Percentiles rank a stretch among this genome's conserved stretches.
Conservation (phyloP, 805 yeast species). For the Barnettozyma pratensis region DNA sequence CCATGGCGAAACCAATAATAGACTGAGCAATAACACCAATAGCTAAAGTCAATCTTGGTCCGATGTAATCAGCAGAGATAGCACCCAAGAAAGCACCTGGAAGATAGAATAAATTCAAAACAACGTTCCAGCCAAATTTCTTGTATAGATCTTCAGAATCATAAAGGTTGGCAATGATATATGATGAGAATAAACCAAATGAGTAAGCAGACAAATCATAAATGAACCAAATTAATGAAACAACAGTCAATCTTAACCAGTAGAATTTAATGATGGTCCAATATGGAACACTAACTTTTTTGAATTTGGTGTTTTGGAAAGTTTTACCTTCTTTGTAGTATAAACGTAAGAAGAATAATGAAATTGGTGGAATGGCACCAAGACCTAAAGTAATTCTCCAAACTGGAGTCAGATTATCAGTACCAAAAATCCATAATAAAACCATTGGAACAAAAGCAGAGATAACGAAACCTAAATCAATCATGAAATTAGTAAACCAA, state of each 20-base stretch:
- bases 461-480: constrained; percentile 80
- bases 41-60: constrained; percentile 79
- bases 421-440: constrained; percentile 73
- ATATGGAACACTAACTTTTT: constrained; percentile 60
- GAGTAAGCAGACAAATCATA: constrained; percentile 88
- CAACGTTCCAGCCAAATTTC: constrained; percentile 90
- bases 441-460: constrained; percentile 85
- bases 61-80: constrained; percentile 74
- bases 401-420: constrained; percentile 66
- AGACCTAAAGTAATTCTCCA: constrained; percentile 91
- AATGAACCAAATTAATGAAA: constrained; percentile 81
- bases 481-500: constrained; percentile 85
- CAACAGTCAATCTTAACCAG: constrained; percentile 71
- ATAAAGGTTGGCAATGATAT: constrained; percentile 56
- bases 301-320: constrained; percentile 67
- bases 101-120: constrained; percentile 78
- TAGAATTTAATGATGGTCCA: constrained; percentile 68
- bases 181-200: constrained; percentile 77
- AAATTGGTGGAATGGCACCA: constrained; percentile 84
- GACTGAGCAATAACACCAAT: constrained; percentile 72
- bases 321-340: constrained; percentile 70
- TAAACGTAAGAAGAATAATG: constrained; percentile 72
- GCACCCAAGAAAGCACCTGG: constrained; percentile 93
- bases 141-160: constrained; percentile 58
- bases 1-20: constrained; percentile 77